These are phyloP conservation scores for Golubevia sp. DNA, from an alignment of 1,284 basidiomycete species.

Conservation along the genomic window DNA sequence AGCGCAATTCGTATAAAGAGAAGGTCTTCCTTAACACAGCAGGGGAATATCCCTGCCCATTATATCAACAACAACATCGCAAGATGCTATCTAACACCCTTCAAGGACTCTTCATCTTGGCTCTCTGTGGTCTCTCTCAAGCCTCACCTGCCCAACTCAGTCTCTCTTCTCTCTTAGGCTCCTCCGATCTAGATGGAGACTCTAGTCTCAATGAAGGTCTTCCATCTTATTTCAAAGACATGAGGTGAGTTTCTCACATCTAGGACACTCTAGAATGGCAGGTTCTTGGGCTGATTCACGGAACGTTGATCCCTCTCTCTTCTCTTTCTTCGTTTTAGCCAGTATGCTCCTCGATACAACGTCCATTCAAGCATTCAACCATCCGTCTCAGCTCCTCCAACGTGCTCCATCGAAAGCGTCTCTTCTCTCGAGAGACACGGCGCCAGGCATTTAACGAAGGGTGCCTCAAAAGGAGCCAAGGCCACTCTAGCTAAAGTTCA, in stretches of 20 bases:
- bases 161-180: too few species aligned
- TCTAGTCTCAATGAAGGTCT: background rate
- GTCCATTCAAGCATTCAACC: conserved; percentile 6
- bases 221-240: background rate
- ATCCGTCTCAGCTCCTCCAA: conserved; percentile 2
- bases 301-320: too few species aligned
- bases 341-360: conserved; percentile 15
- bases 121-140: too few species aligned
- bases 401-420: conserved; percentile 11
- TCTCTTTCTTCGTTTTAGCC: background rate
- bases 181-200: background rate
- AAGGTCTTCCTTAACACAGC: too few species aligned
- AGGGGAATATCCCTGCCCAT: too few species aligned
- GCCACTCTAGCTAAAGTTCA: conserved; percentile 13
- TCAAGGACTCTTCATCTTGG: too few species aligned
- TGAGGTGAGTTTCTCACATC: background rate
- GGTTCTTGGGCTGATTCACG: too few species aligned
- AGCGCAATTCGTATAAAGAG: too few species aligned
- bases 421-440: conserved; percentile 22
- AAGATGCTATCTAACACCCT: too few species aligned
- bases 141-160: too few species aligned
- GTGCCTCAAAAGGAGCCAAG: conserved; percentile 10
- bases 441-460: conserved; percentile 10
- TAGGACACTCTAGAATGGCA: too few species aligned
- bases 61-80: too few species aligned